These are phyloP conservation scores for Mychonastes homosphaera DNA, from an alignment of 139 green algal species.

Conservation along the genomic window DNA sequence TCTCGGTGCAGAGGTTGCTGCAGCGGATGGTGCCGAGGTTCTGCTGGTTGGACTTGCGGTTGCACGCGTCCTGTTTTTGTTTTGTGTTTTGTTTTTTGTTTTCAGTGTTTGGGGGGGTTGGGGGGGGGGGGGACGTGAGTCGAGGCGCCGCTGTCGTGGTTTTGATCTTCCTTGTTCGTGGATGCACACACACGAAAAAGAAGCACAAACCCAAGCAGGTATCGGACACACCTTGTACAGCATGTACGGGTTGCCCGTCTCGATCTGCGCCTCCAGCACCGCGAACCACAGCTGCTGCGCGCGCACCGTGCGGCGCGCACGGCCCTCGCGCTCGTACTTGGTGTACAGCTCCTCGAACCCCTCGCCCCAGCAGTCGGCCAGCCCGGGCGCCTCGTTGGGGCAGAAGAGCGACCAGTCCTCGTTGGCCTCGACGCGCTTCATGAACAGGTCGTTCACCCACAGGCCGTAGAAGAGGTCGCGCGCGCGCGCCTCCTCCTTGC, in stretches of 20 bases:
- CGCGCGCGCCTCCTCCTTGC: conserved; percentile 88
- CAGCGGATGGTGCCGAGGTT: conserved; percentile 91
- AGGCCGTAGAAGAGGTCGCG: conserved; percentile 98
- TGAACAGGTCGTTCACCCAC: conserved; percentile 97
- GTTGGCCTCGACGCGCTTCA: conserved; percentile 76
- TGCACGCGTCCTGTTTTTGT: conserved; percentile 82
- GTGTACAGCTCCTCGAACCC: conserved; percentile 85
- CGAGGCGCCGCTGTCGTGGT: too few relatives aligned
- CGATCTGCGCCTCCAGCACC: conserved; percentile 94
- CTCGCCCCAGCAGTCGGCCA: conserved; percentile 90
- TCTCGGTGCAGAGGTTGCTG: conserved; percentile 99
- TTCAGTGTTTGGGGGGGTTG: too few relatives aligned
- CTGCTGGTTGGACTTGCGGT: conserved; percentile 95
- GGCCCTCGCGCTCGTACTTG: conserved; percentile 69
- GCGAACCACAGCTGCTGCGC: conserved; percentile 98
- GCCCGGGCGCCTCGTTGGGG: conserved; percentile 89
- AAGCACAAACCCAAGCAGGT: too few relatives aligned
- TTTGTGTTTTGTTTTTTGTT: too few relatives aligned
- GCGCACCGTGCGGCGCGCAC: conserved; percentile 65
- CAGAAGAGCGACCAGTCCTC: conserved; percentile 92
- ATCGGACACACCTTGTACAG: conserved; percentile 90
- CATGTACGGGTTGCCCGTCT: conserved; percentile 99
- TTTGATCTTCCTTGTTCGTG: too few relatives aligned
- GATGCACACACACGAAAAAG: too few relatives aligned
- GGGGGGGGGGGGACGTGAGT: too few relatives aligned